phyloP scores from a whole-genome alignment of 1,139 yeast genomes.

The Yamadazyma jaroonii region DNA sequence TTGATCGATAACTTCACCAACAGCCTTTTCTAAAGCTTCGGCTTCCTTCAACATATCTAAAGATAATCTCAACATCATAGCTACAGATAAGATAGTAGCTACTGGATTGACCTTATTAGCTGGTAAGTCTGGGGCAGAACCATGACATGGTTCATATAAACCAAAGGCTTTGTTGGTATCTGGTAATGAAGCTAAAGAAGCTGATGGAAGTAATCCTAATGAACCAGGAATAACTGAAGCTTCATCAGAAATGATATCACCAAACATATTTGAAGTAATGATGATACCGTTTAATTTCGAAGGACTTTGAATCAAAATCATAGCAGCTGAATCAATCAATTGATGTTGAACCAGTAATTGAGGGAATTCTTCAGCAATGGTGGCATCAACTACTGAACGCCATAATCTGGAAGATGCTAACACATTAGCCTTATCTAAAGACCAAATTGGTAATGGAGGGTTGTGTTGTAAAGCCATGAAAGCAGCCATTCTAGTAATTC shows the following conservation, averaged over 20 bases:
- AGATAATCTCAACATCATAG: slow-evolving; percentile 94
- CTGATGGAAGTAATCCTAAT: slow-evolving; percentile 91
- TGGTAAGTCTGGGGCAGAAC: slow-evolving; percentile 94
- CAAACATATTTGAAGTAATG: slow-evolving; percentile 94
- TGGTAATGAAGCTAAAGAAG: slow-evolving; percentile 92
- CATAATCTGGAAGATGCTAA: slow-evolving; percentile 94
- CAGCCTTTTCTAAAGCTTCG: slow-evolving; percentile 86
- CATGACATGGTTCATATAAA: slow-evolving; percentile 97
- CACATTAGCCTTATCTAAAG: slow-evolving; percentile 95
- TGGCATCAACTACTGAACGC: slow-evolving; percentile 89
- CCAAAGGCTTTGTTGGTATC: slow-evolving; percentile 94
- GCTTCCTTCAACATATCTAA: slow-evolving; percentile 82
- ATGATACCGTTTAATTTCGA: slow-evolving; percentile 87
- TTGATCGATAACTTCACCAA: slow-evolving; percentile 70
- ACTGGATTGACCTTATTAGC: slow-evolving; percentile 88
- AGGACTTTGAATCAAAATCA: slow-evolving; percentile 91
- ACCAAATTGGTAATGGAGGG: slow-evolving; percentile 95
- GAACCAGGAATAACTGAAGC: slow-evolving; percentile 98
- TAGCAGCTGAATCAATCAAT: slow-evolving; percentile 96
- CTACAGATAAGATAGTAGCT: slow-evolving; percentile 92
- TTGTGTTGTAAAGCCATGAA: slow-evolving; percentile 88
- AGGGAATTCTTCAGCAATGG: slow-evolving; percentile 86
- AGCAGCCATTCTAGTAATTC: slow-evolving; percentile 98
- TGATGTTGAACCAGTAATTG: slow-evolving; percentile 83
- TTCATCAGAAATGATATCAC: slow-evolving; percentile 96